Base-by-base conservation (phyloP, 306 rosid genomes). In the Citrullus mucosospermus region DNA sequence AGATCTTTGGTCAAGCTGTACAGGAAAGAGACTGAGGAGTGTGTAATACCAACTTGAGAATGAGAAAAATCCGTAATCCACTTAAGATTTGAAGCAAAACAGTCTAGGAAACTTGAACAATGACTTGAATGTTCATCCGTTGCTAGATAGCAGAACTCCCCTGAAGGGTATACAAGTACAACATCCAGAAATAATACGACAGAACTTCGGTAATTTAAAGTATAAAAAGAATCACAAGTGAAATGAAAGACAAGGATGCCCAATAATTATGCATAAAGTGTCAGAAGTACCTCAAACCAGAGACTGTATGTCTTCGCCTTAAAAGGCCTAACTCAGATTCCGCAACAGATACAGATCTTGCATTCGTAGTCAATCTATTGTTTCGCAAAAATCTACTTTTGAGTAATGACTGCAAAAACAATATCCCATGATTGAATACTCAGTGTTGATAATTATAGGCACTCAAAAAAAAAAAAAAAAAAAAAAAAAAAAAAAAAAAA, bases 301-400 rank as follows among this genome's bases (percentile, higher is more conserved):
- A 91, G 70, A 96, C 98, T 58, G 97, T 89, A 75, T 90, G 96
- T 25, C 92, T 90, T 84, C 81, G 90, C 87, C 99, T 88, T 90
- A 96, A 76, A 58, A 96, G 85, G 77, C 99, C 98, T 78, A 96
- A 83, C 83, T 96, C 99, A 87, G 90, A 88, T 83, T 96, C 98
- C 69, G 99, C 96, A 55, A 83, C 65, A 59, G 99, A 92, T 81
- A 88, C 58, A 43, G 92, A 83, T 83, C 92, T 85, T 84, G 81
- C 90, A 81, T 77, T 87, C 78, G 81, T 93, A 80, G 84, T 25
- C 41, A 84, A 65, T 81, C 93, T 91, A 84, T 85, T 92, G 87
- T 92, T 90, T 85, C 97, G 89, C 89, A 96, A 85, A 85, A 96
- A 95, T 84, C 97, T 87, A 67, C 99, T 96, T 87, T 94, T 90